These are phyloP conservation scores for Pythium phragmiticola DNA, from an alignment of 352 stramenopile species.

Conservation along the genomic window DNA sequence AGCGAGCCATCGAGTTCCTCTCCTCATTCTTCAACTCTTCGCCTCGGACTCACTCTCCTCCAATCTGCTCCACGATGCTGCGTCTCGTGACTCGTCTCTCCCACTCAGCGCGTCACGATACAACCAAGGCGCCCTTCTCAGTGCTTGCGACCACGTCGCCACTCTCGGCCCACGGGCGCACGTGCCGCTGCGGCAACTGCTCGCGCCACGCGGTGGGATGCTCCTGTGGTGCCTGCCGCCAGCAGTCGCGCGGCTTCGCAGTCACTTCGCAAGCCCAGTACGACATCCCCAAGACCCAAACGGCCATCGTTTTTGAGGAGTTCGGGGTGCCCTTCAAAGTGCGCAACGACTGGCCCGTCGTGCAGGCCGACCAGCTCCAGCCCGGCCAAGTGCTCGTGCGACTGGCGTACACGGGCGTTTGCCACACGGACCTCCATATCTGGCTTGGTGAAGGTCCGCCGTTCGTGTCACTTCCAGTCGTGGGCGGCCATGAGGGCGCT, in stretches of 20 bases:
- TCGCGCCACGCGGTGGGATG: too few species aligned
- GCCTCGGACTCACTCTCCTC: too few species aligned
- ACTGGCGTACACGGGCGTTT: constrained; percentile 51
- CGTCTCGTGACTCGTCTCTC: too few species aligned
- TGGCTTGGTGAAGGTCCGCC: constrained; percentile 38
- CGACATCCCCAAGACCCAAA: constrained; percentile 51
- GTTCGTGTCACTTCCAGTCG: constrained; percentile 39
- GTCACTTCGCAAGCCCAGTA: constrained; percentile 42
- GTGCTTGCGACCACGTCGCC: too few species aligned
- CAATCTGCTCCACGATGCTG: too few species aligned
- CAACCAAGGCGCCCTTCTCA: too few species aligned
- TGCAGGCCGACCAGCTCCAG: constrained; percentile 43
- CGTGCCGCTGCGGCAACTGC: too few species aligned
- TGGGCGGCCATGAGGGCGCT: constrained; percentile 58
- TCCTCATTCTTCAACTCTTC: too few species aligned
- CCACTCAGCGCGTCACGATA: too few species aligned
- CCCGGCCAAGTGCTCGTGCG: constrained; percentile 48
- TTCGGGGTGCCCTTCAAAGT: constrained; percentile 46
- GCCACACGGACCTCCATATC: constrained; percentile 50
- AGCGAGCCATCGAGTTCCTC: too few species aligned
- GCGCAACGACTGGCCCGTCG: constrained; percentile 47
- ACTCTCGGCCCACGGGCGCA: too few species aligned
- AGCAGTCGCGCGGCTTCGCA: constrained; percentile 5
- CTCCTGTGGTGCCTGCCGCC: too few species aligned
- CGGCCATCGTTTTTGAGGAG: constrained; percentile 47